Conservation (phyloP, 441 rosid species). For the Gossypium gossypioides region DNA sequence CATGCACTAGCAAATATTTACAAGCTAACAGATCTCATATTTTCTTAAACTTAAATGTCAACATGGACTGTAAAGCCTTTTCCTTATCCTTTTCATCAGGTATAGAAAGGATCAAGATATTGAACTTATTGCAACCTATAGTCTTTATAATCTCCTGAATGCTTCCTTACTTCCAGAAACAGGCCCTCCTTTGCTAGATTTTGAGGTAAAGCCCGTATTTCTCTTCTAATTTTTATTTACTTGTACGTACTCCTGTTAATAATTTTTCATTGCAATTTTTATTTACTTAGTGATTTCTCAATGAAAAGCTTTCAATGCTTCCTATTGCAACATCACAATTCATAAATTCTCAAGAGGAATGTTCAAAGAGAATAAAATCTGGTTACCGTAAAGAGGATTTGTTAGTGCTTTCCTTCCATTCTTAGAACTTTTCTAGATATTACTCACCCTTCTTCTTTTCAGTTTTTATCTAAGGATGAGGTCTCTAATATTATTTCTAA, state of each 20-base stretch:
- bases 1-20: background rate
- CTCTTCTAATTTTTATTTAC: background rate
- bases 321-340: background rate
- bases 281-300: background rate
- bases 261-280: background rate
- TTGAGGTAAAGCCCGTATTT: conserved; percentile 50
- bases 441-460: background rate
- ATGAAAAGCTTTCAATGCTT: background rate
- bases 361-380: background rate
- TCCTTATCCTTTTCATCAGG: conserved; percentile 31
- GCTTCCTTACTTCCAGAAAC: conserved; percentile 76
- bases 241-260: background rate
- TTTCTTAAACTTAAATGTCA: background rate
- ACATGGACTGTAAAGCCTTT: conserved; percentile 10
- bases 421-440: background rate
- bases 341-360: background rate
- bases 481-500: background rate
- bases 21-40: background rate
- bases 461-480: background rate
- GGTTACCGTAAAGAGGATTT: background rate
- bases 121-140: conserved; percentile 72
- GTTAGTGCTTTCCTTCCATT: background rate
- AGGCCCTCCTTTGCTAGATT: conserved; percentile 94
- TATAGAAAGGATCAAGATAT: conserved; percentile 74
- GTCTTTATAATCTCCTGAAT: conserved; percentile 68